phyloP scores from a whole-genome alignment of 2,329 filamentous ascomycete genomes.

The Microdochium paspali region DNA sequence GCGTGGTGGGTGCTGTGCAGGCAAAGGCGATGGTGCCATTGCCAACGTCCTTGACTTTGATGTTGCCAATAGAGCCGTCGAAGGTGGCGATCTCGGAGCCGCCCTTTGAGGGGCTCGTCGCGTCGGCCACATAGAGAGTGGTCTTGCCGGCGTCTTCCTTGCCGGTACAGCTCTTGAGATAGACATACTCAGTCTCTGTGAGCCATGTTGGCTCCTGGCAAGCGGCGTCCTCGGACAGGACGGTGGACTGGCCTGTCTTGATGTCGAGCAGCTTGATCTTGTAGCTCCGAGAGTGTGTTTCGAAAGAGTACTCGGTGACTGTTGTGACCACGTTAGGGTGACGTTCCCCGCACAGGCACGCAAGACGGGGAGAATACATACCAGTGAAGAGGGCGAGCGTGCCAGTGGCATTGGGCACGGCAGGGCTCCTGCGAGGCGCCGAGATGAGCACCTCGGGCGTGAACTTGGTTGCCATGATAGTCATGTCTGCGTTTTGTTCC shows the following conservation, averaged over 20 bases:
- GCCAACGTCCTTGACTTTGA: constrained; percentile 45
- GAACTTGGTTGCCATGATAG: constrained; percentile 59
- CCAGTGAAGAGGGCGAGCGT: constrained; percentile 55
- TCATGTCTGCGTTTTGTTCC: constrained; percentile 52
- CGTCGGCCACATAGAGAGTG: constrained; percentile 31
- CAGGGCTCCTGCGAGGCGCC: constrained; percentile 62
- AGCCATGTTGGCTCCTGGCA: constrained; percentile 72
- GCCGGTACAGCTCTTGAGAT: constrained; percentile 32
- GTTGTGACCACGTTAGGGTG: constrained; percentile 3
- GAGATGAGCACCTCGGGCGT: constrained; percentile 70
- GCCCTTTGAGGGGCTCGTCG: constrained; percentile 21
- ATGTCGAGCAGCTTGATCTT: constrained; percentile 67
- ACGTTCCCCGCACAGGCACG: no score
- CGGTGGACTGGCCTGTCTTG: constrained; percentile 51
- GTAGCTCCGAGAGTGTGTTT: constrained; percentile 56
- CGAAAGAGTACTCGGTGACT: constrained; percentile 73
- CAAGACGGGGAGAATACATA: constrained; percentile 17
- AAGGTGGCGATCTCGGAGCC: constrained; percentile 34
- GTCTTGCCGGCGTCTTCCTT: constrained; percentile 32
- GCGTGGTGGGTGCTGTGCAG: constrained; percentile 54
- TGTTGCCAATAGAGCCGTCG: constrained; percentile 44
- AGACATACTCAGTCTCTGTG: constrained; percentile 50
- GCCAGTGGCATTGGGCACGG: constrained; percentile 59
- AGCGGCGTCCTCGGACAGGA: constrained; percentile 54
- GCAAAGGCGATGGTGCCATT: constrained; percentile 42